A percentile compares a stretch with the other conserved stretches of the same genome.
Conservation (phyloP, 1,139 yeast genomes). For the Zhuliangozyma blackwelliae region DNA sequence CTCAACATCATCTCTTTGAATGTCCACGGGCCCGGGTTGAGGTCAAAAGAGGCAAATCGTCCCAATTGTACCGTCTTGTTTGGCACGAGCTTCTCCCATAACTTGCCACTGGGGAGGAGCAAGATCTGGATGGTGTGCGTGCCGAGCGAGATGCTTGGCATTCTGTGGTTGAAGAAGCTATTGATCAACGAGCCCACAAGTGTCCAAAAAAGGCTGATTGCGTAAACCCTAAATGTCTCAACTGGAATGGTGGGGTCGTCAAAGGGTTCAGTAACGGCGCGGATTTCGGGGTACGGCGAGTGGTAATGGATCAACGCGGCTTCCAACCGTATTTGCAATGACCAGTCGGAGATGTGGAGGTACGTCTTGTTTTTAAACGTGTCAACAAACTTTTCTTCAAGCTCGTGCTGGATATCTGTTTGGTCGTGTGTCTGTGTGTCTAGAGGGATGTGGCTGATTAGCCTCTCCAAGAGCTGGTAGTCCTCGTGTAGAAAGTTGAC, state of each 20-base stretch:
- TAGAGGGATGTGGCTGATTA: constrained; percentile 21
- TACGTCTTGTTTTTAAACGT: constrained; percentile 24
- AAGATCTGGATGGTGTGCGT: constrained; percentile 42
- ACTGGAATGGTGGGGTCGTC: constrained; percentile 37
- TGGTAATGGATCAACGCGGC: constrained; percentile 41
- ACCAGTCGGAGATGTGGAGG: constrained; percentile 30
- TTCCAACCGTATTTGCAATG: constrained; percentile 32
- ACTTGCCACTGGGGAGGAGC: constrained; percentile 37
- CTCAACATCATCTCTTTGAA: constrained; percentile 63
- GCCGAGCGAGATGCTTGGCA: constrained; percentile 36
- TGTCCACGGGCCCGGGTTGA: constrained; percentile 53
- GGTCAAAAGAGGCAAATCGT: too few relatives aligned
- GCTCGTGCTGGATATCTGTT: constrained; percentile 7
- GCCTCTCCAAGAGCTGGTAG: constrained; percentile 28
- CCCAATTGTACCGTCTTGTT: constrained; percentile 19
- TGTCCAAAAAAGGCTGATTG: constrained; percentile 41
- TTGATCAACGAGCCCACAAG: constrained; percentile 39
- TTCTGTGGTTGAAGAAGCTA: constrained; percentile 41
- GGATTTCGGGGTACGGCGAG: constrained; percentile 45
- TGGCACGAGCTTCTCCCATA: constrained; percentile 37
- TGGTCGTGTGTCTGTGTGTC: constrained; percentile 10
- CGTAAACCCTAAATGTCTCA: constrained; percentile 41
- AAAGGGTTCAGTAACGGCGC: constrained; percentile 43
- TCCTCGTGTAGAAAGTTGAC: constrained; percentile 38
- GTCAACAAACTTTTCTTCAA: constrained; percentile 9